These are phyloP conservation scores for Furculomyces boomerangus DNA, from an alignment of 371 early-diverging fungal species.

Conservation along the genomic window DNA sequence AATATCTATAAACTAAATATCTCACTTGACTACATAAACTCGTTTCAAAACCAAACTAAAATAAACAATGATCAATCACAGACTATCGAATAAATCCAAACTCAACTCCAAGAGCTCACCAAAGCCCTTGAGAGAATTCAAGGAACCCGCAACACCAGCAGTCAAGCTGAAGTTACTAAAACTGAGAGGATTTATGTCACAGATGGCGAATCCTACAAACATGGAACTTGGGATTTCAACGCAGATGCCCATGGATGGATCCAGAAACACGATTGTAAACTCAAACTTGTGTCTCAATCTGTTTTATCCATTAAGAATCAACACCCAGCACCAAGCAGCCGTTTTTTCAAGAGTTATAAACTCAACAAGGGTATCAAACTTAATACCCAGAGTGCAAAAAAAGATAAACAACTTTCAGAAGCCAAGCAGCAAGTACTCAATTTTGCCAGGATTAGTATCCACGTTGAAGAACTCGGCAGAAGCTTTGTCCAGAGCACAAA, in stretches of 20 bases:
- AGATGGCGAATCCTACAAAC: not conserved
- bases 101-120: not conserved
- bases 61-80: not conserved
- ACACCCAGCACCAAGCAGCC: not conserved
- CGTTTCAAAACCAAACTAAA: not conserved
- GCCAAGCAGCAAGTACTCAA: not conserved
- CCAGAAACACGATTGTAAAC: not conserved
- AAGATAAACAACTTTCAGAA: not conserved
- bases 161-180: slow-evolving; percentile 20
- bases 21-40: not conserved
- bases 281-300: not conserved
- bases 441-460: not conserved
- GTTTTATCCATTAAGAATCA: not conserved
- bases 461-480: not conserved
- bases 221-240: not conserved
- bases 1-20: not conserved
- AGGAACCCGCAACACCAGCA: slow-evolving; percentile 62
- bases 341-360: not conserved
- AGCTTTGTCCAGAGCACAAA: not conserved
- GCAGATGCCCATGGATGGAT: not conserved
- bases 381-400: not conserved
- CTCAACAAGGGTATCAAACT: not conserved
- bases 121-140: slow-evolving; percentile 46
- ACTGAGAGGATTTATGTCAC: slow-evolving; percentile 4
- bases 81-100: not conserved